Evolutionary conservation across 352 stramenopile species (phyloP).

Genomic region (Halophytophthora polymorphica): DNA sequence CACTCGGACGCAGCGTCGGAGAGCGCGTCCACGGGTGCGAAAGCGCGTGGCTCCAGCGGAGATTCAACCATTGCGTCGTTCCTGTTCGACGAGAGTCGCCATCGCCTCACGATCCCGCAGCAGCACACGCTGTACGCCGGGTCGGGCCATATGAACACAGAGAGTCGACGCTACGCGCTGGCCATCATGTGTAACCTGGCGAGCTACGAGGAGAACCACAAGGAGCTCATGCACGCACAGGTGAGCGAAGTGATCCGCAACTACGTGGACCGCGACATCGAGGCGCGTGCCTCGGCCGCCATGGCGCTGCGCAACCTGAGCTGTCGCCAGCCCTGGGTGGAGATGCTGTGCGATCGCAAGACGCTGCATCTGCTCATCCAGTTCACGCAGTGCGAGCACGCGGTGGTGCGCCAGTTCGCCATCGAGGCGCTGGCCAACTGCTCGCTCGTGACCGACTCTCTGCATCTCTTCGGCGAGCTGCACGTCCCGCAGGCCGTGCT

Average conservation of each 20-base stretch:
- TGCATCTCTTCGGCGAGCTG: constrained; percentile 74
- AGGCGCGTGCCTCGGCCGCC: constrained; percentile 60
- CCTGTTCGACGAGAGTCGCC: constrained; percentile 9
- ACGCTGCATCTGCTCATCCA: constrained; percentile 56
- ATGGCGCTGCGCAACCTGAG: constrained; percentile 79
- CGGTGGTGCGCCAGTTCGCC: constrained; percentile 56
- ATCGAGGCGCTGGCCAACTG: constrained; percentile 73
- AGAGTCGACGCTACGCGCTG: constrained; percentile 56
- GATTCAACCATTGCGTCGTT: constrained; percentile 9
- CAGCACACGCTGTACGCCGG: constrained; percentile 3
- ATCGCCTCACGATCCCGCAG: too few species aligned
- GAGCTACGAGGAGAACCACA: constrained; percentile 73
- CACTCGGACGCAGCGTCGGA: constrained; percentile 5
- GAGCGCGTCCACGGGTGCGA: neutral
- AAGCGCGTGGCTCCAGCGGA: neutral
- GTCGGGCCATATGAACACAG: constrained; percentile 22
- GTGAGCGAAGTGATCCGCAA: constrained; percentile 66
- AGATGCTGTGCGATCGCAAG: constrained; percentile 77
- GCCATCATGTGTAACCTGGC: constrained; percentile 77
- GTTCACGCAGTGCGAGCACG: constrained; percentile 52
- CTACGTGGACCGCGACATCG: constrained; percentile 66
- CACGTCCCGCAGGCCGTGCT: constrained; percentile 49
- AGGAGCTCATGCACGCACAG: constrained; percentile 75
- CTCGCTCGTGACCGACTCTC: constrained; percentile 67
- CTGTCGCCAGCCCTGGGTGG: constrained; percentile 66